Percentiles rank a stretch among this genome's conserved stretches.
Conservation (phyloP, 306 rosid species). For the Corylus americana region DNA sequence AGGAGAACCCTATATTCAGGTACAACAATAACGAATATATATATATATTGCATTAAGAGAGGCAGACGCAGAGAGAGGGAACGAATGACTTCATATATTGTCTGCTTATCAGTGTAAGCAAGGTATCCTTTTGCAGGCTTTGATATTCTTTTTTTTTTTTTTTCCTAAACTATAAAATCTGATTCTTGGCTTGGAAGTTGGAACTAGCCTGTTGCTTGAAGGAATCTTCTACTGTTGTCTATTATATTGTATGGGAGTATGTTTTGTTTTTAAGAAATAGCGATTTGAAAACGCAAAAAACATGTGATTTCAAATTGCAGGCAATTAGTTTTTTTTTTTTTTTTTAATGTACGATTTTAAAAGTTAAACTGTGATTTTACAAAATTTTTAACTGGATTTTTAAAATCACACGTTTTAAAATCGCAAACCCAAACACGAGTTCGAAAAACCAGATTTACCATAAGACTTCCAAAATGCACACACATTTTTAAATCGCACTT, state of each 20-base stretch:
- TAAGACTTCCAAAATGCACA: no score
- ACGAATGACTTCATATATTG: constrained; percentile 1
- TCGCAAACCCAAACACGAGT: no score
- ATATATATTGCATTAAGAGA: not conserved
- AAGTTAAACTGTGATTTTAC: no score
- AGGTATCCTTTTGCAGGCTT: constrained; percentile 28
- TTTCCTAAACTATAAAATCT: not conserved
- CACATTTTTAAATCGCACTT: no score
- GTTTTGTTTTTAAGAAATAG: no score
- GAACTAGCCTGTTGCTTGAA: constrained; percentile 25
- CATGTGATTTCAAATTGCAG: rapidly evolving
- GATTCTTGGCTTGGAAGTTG: constrained; percentile 54
- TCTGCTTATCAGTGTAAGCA: constrained; percentile 39
- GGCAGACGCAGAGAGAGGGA: constrained; percentile 9
- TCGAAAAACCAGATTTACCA: no score
- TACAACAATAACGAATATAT: constrained; percentile 16
- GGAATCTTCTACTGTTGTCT: not conserved
- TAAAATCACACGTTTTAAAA: no score
- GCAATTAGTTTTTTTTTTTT: no score
- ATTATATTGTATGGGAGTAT: no score
- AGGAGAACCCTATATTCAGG: not conserved
- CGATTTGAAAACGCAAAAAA: no score
- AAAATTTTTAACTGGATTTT: no score
- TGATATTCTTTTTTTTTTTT: not conserved
- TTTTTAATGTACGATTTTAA: no score